A percentile compares a stretch with the other conserved stretches of the same genome.
These are phyloP conservation scores for Gonapodya prolifera DNA, from an alignment of 192 early-diverging fungal species.

Conservation along the genomic window DNA sequence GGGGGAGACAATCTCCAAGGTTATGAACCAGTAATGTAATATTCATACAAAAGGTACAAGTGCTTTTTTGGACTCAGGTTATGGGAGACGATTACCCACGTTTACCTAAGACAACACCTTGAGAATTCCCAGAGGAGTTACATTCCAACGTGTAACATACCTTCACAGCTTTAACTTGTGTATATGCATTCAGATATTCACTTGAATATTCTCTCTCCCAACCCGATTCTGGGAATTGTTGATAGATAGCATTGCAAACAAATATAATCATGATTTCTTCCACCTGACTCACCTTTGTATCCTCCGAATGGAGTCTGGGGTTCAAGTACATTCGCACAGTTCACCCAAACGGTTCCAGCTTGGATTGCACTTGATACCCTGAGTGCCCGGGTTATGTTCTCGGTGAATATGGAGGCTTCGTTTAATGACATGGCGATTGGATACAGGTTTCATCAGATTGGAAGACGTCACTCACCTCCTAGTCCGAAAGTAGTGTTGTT, in stretches of 20 bases:
- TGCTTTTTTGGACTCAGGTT: not conserved
- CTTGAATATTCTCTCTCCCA: not conserved
- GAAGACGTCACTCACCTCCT: slow-evolving; percentile 6
- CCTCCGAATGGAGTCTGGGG: slow-evolving; percentile 1
- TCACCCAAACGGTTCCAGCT: slow-evolving; percentile 1
- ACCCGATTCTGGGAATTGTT: not conserved
- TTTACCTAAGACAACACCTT: no score
- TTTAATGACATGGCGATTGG: no score
- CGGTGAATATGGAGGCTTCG: not conserved
- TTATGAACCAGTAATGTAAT: not conserved
- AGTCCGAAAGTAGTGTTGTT: slow-evolving; percentile 26
- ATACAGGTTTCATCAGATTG: no score
- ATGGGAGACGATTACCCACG: not conserved
- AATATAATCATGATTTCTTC: not conserved
- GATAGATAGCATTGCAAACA: not conserved
- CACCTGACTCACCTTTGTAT: not conserved
- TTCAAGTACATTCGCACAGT: not conserved
- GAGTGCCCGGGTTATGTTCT: not conserved
- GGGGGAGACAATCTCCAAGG: not conserved
- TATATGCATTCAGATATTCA: not conserved
- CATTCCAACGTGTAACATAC: no score
- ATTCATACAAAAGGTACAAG: not conserved
- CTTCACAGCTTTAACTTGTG: not conserved
- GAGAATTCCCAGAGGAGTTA: no score
- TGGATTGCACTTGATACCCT: not conserved